A percentile compares a stretch with the other conserved stretches of the same genome.
These are phyloP conservation scores for Vitis amurensis DNA, from an alignment of 164 flowering plant genomes.

Conservation along the genomic window DNA sequence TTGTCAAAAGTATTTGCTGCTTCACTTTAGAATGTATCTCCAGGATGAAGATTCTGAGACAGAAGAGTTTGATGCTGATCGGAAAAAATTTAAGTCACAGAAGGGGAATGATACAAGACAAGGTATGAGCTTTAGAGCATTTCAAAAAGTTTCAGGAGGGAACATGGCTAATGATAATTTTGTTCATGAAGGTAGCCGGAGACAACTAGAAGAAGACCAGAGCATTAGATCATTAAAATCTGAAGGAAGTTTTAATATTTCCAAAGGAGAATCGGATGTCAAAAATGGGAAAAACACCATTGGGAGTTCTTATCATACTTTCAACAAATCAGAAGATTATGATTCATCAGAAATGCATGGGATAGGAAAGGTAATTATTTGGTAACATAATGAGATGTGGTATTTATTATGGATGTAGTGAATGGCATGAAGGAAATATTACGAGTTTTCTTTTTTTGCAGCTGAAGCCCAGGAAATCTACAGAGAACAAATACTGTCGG, in stretches of 20 bases:
- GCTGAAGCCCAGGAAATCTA: constrained; percentile 32
- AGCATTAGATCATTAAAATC: constrained; percentile 3
- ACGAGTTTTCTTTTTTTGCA: constrained; percentile 32
- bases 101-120: constrained; percentile 17
- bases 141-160: background rate
- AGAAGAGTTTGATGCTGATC: constrained; percentile 33
- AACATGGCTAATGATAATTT: background rate
- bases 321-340: constrained; percentile 12
- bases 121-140: constrained; percentile 29
- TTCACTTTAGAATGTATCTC: constrained; percentile 3
- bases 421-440: background rate
- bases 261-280: constrained; percentile 7
- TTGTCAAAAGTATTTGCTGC: background rate
- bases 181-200: constrained; percentile 18
- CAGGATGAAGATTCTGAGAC: constrained; percentile 61
- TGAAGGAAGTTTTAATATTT: constrained; percentile 9
- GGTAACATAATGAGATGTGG: background rate
- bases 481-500: constrained; percentile 35
- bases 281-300: constrained; percentile 19
- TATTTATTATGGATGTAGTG: background rate
- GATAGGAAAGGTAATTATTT: constrained; percentile 42
- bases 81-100: constrained; percentile 29
- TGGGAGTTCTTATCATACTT: constrained; percentile 11
- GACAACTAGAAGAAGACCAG: constrained; percentile 2
- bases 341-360: constrained; percentile 18